Evolutionary conservation across 495 filamentous ascomycete species (phyloP).

Genomic region (Podospora fimiseda): DNA sequence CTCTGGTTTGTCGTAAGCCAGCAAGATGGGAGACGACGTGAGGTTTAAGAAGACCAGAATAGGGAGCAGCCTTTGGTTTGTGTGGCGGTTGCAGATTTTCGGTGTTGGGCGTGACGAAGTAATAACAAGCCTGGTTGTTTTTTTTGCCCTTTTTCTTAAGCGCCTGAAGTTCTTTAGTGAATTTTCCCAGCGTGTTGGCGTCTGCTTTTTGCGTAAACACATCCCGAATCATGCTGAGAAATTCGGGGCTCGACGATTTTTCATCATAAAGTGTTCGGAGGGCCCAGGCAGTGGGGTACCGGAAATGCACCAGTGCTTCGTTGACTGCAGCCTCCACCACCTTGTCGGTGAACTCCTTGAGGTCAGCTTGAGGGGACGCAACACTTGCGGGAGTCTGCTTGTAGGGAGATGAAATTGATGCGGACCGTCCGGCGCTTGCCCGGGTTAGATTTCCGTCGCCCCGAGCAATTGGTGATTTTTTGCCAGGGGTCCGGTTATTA

Average conservation of each 20-base stretch:
- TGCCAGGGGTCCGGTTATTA: constrained; percentile 14
- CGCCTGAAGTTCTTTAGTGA: constrained; percentile 32
- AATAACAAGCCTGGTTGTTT: constrained; percentile 41
- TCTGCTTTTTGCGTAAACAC: constrained; percentile 43
- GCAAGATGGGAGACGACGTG: constrained; percentile 24
- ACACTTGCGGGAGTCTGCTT: constrained; percentile 7
- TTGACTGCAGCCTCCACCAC: constrained; percentile 38
- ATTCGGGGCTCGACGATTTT: constrained; percentile 31
- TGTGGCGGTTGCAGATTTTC: constrained; percentile 27
- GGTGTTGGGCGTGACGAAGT: constrained; percentile 38
- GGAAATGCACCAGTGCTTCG: constrained; percentile 40
- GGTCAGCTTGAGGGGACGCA: constrained; percentile 20
- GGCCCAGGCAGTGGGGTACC: constrained; percentile 51
- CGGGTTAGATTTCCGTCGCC: constrained; percentile 19
- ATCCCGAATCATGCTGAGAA: constrained; percentile 42
- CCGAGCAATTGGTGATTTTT: constrained; percentile 12
- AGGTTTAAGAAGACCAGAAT: constrained; percentile 35
- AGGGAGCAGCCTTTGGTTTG: constrained; percentile 35
- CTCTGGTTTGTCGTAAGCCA: not conserved
- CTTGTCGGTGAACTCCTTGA: constrained; percentile 28
- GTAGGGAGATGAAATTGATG: constrained; percentile 16
- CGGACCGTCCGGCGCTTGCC: constrained; percentile 13
- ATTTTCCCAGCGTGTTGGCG: constrained; percentile 36
- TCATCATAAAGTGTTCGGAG: constrained; percentile 49
- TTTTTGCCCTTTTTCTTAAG: constrained; percentile 46